Evolutionary conservation across 2,329 filamentous ascomycete species (phyloP), one percentile per base, ranked within the genome.

Genomic region (Pyricularia sp.): DNA sequence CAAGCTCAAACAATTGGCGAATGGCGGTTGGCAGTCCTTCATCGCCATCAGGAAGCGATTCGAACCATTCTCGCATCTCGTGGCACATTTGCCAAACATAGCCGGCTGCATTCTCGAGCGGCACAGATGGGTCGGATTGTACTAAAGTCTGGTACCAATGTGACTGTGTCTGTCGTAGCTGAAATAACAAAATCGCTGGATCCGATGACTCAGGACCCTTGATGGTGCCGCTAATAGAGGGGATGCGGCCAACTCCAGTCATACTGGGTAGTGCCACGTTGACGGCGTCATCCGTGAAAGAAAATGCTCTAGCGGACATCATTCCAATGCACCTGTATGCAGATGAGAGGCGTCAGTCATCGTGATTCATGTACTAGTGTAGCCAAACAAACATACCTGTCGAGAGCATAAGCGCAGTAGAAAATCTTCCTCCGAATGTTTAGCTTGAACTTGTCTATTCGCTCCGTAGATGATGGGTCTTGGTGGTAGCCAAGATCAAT

Each of bases 401-500:
- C 95, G 26, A 98, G 83, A 31, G 92, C 89, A 77, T 97, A 97
- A 4, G 95, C 90, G 75, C 92, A 97, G 78, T 96, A 93, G 75
- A 97, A 98, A 1, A 96, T 90, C 73, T 90, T 88, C 67, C 94
- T 87, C 68, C 94, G 88, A 70, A 93, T 83, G 73, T 97, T 92
- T 14, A 97, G 81, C 64, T 88, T 87, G 2, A 86, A 81, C 72
- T 88, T 90, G 69, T 92, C 88, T 12, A 89, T 85, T 31, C 88
- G 81, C 20, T 90, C 85, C 71, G 90, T 89, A 69, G 86, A 84
- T 0, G 92, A 90, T 3, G 93, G 93, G 73, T 98, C 94, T 79
- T 97, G 94, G 78, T 98, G 95, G 69, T 96, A 89, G 9, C 95
- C 95, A 33, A 97, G 81, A 79, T 99, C 95, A 26, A 97, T 86